Base-by-base conservation (phyloP, 805 yeast genomes). In the Cyberlindnera japonica region DNA sequence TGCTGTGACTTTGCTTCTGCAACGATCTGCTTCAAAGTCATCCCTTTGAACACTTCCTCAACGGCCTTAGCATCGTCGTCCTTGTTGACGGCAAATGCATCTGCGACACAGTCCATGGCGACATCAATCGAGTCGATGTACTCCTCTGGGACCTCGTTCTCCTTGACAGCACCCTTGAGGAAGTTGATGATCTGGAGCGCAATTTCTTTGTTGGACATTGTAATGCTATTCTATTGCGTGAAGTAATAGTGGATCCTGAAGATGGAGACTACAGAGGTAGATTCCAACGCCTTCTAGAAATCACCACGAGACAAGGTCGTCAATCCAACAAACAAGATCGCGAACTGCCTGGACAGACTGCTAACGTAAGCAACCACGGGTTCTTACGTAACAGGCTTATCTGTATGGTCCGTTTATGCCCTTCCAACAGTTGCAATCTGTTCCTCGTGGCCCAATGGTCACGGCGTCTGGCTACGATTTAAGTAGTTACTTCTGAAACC, bases 41-140 rank as follows among this genome's bases (percentile, higher is more conserved):
- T 72, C 35, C 76, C 82, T 26, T 61, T 67, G 55, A 72, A 77
- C 47, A 64, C 71, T 22, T 48, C 14, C 15, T 61, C 45, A 11
- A 66, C 47, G 8, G 62, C 46, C 5, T 60, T 34, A 33, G 44
- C 52, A 25, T 72, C 71, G 17, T 66, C 68, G 19, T 74, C 81
- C 51, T 73, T 71, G 49, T 74, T 70, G 19, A 90, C 79, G 36
- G 71, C 80, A 60, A 83, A 91, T 10, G 95, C 88, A 54, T 90
- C 98, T 18, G 85, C 77, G 43, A 93, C 77, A 68, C 97, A 88
- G 58, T 88, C 96, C 50, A 89, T 75, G 45, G 98, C 98, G 37
- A 91, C 95, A 50, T 89, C 96, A 52, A 91, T 71, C 9, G 96
- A 87, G 53, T 93, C 98, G 41, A 74, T 72, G 58, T 81, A 86